phyloP scores from a whole-genome alignment of 2,329 filamentous ascomycete species.

The Phoma sp. region DNA sequence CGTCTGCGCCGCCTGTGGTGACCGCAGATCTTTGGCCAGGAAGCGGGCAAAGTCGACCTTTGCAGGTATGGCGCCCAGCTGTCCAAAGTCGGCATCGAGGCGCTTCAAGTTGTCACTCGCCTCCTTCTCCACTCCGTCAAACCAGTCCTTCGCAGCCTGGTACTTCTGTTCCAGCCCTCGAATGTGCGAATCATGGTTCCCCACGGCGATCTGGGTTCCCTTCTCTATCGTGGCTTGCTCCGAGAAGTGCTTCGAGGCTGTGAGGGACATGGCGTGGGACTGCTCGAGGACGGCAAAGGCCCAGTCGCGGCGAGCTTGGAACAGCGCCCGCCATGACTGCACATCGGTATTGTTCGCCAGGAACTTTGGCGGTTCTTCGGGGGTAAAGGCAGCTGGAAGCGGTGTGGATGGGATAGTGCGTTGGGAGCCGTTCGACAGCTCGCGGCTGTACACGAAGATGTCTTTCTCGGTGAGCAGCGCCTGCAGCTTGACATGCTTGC shows the following conservation, averaged over 20 bases:
- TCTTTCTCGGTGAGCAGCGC: slow-evolving; percentile 84
- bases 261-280: slow-evolving; percentile 70
- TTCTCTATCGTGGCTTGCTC: slow-evolving; percentile 80
- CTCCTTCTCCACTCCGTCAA: slow-evolving; percentile 70
- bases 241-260: slow-evolving; percentile 70
- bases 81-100: slow-evolving; percentile 73
- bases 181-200: slow-evolving; percentile 81
- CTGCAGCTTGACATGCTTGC: slow-evolving; percentile 83
- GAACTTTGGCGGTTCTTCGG: slow-evolving; percentile 75
- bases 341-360: slow-evolving; percentile 81
- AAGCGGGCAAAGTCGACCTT: slow-evolving; percentile 69
- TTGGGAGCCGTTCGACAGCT: slow-evolving; percentile 53
- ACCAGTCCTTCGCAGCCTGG: slow-evolving; percentile 74
- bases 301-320: slow-evolving; percentile 82
- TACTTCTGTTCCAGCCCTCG: slow-evolving; percentile 76
- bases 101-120: slow-evolving; percentile 68
- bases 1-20: slow-evolving; percentile 31
- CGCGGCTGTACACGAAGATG: slow-evolving; percentile 90
- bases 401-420: slow-evolving; percentile 60
- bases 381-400: slow-evolving; percentile 65
- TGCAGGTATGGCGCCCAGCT: slow-evolving; percentile 70
- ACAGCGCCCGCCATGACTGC: slow-evolving; percentile 87
- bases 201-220: slow-evolving; percentile 83
- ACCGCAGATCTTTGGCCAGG: slow-evolving; percentile 44
- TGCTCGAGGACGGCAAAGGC: slow-evolving; percentile 73